Evolutionary conservation across 805 yeast genomes (phyloP), one percentile per base, ranked within the genome.

Genomic region (Saccharomycopsis lassenensis): DNA sequence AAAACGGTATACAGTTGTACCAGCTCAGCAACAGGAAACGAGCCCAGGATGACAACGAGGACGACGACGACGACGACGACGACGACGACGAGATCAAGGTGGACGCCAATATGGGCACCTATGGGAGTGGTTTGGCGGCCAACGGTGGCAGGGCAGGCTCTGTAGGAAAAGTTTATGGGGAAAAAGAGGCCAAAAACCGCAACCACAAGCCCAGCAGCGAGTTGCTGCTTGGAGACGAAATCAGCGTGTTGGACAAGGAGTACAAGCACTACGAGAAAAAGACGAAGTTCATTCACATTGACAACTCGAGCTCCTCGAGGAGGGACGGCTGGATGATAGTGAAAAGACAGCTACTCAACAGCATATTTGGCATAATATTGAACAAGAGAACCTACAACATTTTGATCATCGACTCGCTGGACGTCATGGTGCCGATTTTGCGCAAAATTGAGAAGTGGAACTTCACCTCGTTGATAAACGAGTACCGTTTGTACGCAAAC

Each of bases 391-490:
- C 77, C 46, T 76, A 79, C 49, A 86, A 86, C 35, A 54, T 82
- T 4, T 59, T 89, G 30, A 55, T 89, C 10, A 74, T 91, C 16
- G 97, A 91, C 52, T 71, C 80, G 25, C 77, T 87, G 5, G 77
- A 80, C 40, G 73, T 91, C 8, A 65, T 87, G 14, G 71, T 85
- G 7, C 95, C 96, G 0, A 63, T 87, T 2, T 58, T 91, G 23
- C 63, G 98, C 35, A 77, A 79, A 52, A 63, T 87, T 26, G 91
- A 84, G 56, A 80, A 80, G 57, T 89, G 96, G 97, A 78, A 76
- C 48, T 79, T 80, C 52, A 74, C 87, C 17, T 77, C 93, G 14
- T 74, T 89, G 4, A 69, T 86, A 16, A 79, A 78, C 48, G 97
- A 89, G 54, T 91, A 85, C 56, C 63, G 95, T 36, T 64, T 82